phyloP scores from a whole-genome alignment of 805 yeast genomes.

The Spathaspora sp. region DNA sequence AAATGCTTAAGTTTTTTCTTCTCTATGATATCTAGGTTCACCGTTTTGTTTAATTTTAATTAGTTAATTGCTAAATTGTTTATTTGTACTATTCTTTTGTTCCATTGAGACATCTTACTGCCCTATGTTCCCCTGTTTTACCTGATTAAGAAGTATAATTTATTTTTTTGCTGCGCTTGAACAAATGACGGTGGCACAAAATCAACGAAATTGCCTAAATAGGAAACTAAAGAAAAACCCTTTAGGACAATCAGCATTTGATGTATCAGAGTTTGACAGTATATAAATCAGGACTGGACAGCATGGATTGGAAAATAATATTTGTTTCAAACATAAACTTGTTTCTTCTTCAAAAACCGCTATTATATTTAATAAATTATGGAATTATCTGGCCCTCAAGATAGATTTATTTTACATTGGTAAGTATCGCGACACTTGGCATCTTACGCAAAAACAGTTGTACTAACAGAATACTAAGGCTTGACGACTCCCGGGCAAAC shows the following conservation, averaged over 20 bases:
- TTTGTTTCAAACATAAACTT: not conserved
- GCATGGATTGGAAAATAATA: not conserved
- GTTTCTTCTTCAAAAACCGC: not conserved
- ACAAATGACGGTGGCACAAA: not conserved
- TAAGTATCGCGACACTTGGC: conserved; percentile 10
- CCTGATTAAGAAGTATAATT: not conserved
- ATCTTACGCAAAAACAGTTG: not conserved
- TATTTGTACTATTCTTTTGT: too few relatives aligned
- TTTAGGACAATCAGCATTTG: not conserved
- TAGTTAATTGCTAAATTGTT: not conserved
- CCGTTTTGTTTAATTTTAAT: not conserved
- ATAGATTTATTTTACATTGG: conserved; percentile 25
- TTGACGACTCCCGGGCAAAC: conserved; percentile 55
- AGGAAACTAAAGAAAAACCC: not conserved
- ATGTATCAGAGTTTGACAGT: not conserved
- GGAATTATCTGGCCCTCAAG: conserved; percentile 5
- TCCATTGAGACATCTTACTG: too few relatives aligned
- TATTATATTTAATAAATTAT: not conserved
- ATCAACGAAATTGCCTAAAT: not conserved
- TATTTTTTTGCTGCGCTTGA: not conserved
- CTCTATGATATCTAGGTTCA: not conserved
- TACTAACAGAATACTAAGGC: conserved; percentile 21
- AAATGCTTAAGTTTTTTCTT: not conserved
- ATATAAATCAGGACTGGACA: not conserved
- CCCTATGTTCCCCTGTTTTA: too few relatives aligned